Conservation (phyloP, 805 yeast species). For the Yamadazyma phyllophila region DNA sequence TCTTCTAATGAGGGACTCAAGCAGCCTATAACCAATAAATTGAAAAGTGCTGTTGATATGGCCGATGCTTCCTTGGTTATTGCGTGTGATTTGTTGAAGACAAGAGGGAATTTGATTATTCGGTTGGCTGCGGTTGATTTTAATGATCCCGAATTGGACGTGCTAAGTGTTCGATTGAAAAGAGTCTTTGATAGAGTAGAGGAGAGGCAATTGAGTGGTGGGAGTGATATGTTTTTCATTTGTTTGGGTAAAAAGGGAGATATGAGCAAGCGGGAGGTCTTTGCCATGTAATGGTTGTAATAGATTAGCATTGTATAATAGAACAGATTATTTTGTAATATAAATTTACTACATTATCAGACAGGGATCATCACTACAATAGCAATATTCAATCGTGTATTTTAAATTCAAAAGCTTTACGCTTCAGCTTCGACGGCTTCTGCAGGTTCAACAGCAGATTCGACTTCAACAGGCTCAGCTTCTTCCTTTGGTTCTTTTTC, state of each 20-base stretch:
- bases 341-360: no score
- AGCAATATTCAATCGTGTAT: neutral
- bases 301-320: no score
- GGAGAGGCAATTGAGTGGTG: conserved; percentile 5
- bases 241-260: conserved; percentile 25
- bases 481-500: neutral
- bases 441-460: neutral
- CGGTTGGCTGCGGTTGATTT: conserved; percentile 25
- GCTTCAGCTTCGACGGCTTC: neutral
- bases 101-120: conserved; percentile 31
- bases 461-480: conserved; percentile 2
- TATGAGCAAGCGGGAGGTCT: conserved; percentile 8
- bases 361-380: no score
- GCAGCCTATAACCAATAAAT: conserved; percentile 22
- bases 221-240: conserved; percentile 26
- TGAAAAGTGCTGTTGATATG: conserved; percentile 34
- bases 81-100: conserved; percentile 25
- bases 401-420: neutral
- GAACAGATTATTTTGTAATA: no score
- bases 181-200: conserved; percentile 27
- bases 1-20: conserved; percentile 25
- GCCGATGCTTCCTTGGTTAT: conserved; percentile 40
- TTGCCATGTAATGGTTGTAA: neutral
- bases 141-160: conserved; percentile 27
- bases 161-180: conserved; percentile 22